These are phyloP conservation scores for Phalaenopsis hybrid DNA, from an alignment of 116 monocot genomes.

Conservation along the genomic window DNA sequence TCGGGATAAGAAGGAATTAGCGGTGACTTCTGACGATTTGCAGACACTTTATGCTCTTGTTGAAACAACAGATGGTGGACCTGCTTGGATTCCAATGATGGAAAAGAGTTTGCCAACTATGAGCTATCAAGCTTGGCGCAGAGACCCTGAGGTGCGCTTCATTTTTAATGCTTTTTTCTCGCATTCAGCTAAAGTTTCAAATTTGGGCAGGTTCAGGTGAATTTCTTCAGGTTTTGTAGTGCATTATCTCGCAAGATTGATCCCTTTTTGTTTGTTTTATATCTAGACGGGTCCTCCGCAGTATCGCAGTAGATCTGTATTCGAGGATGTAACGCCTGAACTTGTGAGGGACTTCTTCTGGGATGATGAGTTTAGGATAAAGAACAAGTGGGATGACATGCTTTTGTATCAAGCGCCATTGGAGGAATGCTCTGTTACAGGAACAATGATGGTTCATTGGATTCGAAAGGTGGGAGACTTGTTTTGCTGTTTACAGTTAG, in stretches of 20 bases:
- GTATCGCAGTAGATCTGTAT: conserved; percentile 79
- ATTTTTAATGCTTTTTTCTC: background rate
- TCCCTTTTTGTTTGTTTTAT: background rate
- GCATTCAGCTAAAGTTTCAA: background rate
- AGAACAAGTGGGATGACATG: conserved; percentile 95
- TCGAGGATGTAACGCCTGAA: conserved; percentile 72
- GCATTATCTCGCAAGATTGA: too few species aligned
- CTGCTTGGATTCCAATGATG: conserved; percentile 84
- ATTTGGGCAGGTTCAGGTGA: background rate
- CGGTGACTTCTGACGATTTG: conserved; percentile 51
- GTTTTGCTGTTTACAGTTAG: background rate
- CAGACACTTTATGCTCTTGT: conserved; percentile 47
- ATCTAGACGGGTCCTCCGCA: conserved; percentile 68
- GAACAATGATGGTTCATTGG: conserved; percentile 86
- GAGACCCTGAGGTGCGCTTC: conserved; percentile 52
- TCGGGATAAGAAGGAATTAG: conserved; percentile 18
- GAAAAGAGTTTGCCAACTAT: conserved; percentile 50
- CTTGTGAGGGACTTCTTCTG: conserved; percentile 89
- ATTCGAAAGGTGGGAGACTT: conserved; percentile 60
- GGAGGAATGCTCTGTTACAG: conserved; percentile 63
- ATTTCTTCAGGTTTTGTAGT: background rate
- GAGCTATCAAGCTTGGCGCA: conserved; percentile 75
- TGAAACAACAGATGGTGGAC: conserved; percentile 67
- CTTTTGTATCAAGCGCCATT: conserved; percentile 64
- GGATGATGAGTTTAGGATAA: conserved; percentile 82